phyloP scores from a whole-genome alignment of 2,329 filamentous ascomycete species.

The Uncinocarpus reesii region DNA sequence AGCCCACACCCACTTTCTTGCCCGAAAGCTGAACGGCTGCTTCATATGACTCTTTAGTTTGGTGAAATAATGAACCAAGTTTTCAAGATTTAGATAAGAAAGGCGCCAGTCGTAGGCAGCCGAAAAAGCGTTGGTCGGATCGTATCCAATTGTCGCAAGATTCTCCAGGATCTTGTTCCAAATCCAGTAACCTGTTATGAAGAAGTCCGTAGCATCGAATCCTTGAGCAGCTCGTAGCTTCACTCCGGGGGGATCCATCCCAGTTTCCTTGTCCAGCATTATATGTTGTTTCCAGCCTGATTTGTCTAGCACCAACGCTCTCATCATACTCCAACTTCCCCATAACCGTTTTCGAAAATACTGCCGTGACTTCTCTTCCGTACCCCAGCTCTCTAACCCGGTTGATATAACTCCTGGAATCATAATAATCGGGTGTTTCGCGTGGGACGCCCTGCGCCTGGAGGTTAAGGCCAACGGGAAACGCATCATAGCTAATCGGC shows the following conservation, averaged over 20 bases:
- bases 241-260: conserved; percentile 78
- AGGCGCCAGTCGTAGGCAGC: conserved; percentile 84
- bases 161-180: conserved; percentile 99
- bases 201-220: conserved; percentile 93
- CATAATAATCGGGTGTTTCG: conserved; percentile 88
- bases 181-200: conserved; percentile 81
- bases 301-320: conserved; percentile 84
- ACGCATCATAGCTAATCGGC: conserved; percentile 86
- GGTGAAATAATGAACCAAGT: conserved; percentile 87
- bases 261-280: conserved; percentile 88
- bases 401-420: conserved; percentile 96
- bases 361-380: conserved; percentile 67
- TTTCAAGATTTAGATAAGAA: conserved; percentile 79
- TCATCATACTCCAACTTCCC: conserved; percentile 99
- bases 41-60: conserved; percentile 86
- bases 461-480: conserved; percentile 77
- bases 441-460: conserved; percentile 67
- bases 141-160: conserved; percentile 87
- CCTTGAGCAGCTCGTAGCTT: conserved; percentile 90
- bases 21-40: conserved; percentile 61
- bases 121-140: conserved; percentile 63
- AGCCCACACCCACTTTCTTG: conserved; percentile 71
- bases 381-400: conserved; percentile 93
- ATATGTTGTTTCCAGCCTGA: conserved; percentile 91
- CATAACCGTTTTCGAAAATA: conserved; percentile 93